Percentiles rank a stretch among this genome's conserved stretches.
These are phyloP conservation scores for Carpinus fangiana DNA, from an alignment of 306 rosid species.

Conservation along the genomic window DNA sequence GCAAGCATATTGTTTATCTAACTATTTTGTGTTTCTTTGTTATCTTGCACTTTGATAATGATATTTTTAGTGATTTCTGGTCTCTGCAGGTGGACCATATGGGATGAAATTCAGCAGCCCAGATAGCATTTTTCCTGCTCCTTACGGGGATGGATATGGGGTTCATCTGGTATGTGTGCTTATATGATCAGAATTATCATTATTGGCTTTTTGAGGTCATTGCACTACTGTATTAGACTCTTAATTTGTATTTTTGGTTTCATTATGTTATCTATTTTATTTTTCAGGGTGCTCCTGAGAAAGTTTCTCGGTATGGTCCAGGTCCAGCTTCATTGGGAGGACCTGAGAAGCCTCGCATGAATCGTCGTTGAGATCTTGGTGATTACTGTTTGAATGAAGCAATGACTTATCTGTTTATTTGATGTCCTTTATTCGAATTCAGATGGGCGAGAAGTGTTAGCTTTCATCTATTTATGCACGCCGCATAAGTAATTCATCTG, in stretches of 20 bases:
- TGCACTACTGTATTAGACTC: background rate
- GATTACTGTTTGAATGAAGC: slow-evolving; percentile 34
- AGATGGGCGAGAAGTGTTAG: slow-evolving; percentile 35
- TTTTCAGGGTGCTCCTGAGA: slow-evolving; percentile 63
- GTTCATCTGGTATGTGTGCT: slow-evolving; percentile 56
- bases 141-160: slow-evolving; percentile 71
- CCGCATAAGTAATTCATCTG: slow-evolving; percentile 42
- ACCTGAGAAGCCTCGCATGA: slow-evolving; percentile 65
- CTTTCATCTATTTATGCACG: slow-evolving; percentile 48
- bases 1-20: background rate
- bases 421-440: slow-evolving; percentile 33
- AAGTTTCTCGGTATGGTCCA: slow-evolving; percentile 55
- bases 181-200: background rate
- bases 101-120: slow-evolving; percentile 61
- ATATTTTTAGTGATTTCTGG: slow-evolving; percentile 26
- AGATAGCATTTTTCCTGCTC: slow-evolving; percentile 51
- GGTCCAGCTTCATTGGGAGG: slow-evolving; percentile 68
- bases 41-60: background rate
- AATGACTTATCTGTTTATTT: slow-evolving; percentile 23
- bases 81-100: slow-evolving; percentile 63
- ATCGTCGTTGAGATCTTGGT: slow-evolving; percentile 56
- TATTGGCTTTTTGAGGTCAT: background rate
- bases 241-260: slow-evolving; percentile 1
- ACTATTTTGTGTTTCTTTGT: slow-evolving; percentile 6
- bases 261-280: slow-evolving; percentile 21